A percentile compares a stretch with the other conserved stretches of the same genome.
Conservation (phyloP, 139 green algal species). For the Auxenochlorella protothecoides region DNA sequence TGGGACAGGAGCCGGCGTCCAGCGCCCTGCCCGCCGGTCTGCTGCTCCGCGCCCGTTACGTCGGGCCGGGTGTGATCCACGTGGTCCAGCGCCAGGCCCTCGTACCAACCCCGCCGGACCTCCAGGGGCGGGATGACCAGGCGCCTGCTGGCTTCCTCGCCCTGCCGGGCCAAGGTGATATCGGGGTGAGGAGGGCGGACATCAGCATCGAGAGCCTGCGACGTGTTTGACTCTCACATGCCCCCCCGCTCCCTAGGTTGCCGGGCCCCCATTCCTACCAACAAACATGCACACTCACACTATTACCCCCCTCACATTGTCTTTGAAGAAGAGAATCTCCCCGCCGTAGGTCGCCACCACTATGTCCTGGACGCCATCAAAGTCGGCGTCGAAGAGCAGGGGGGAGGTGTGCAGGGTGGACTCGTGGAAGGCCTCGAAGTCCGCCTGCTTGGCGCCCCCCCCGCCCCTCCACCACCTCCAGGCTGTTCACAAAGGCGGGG, state of each 20-base stretch:
- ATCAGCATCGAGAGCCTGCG: too few relatives aligned
- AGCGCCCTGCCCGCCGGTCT: background rate
- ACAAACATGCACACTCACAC: too few relatives aligned
- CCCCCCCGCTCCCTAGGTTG: too few relatives aligned
- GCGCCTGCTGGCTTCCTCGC: constrained; percentile 32
- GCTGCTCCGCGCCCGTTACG: constrained; percentile 31
- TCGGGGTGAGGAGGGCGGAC: background rate
- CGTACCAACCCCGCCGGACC: constrained; percentile 76
- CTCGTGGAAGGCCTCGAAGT: constrained; percentile 44
- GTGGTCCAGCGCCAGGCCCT: constrained; percentile 70
- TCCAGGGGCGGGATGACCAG: constrained; percentile 58
- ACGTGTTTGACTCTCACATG: too few relatives aligned
- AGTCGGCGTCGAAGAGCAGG: constrained; percentile 82
- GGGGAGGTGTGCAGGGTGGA: constrained; percentile 78
- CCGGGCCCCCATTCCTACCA: too few relatives aligned
- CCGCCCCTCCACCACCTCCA: constrained; percentile 79
- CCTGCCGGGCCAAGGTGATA: constrained; percentile 19
- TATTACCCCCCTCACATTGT: constrained; percentile 39
- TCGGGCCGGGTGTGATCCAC: constrained; percentile 80
- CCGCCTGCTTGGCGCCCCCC: constrained; percentile 58
- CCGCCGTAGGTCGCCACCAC: constrained; percentile 83
- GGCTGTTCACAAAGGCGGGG: constrained; percentile 82
- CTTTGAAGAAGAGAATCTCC: constrained; percentile 82
- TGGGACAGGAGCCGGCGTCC: constrained; percentile 3
- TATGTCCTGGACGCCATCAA: constrained; percentile 80